Base-by-base conservation (phyloP, 495 filamentous ascomycete species). In the Talaromyces nanjingensis region DNA sequence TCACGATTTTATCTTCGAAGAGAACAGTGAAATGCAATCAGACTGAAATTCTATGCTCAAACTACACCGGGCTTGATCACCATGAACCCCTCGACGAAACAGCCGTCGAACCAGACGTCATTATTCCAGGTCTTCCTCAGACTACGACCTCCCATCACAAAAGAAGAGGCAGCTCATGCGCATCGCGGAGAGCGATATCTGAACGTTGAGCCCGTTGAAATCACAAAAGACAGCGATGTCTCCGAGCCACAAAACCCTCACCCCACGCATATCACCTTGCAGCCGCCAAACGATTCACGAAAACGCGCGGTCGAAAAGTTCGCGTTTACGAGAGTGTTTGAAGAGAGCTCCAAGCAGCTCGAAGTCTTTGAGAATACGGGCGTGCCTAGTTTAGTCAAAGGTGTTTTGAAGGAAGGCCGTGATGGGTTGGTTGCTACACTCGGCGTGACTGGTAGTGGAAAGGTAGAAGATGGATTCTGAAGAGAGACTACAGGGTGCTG, bases 71-170 rank as follows among this genome's bases (percentile, higher is more conserved):
- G 37, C 37, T 42, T 42, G 37, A 42, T n/a, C 47, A n/a, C 34
- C 37, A 79, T 79, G 74, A 71, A 69, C 16, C 65, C 71, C 65
- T 62, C 77, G 20, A 64, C 72, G 52, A 83, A 79, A 72, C 67
- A 76, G 27, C 69, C 80, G 42, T 59, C 55, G 29, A 64, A 27
- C 54, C 81, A 83, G 63, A 74, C 81, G 9, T 84, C 87, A 42
- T 83, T 97, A 24, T 98, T 98, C 72, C 85, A 98, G 72, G 96
- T 98, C 55, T 98, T 88, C 66, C 86, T 98, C 27, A 89, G 94
- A 61, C 80, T 98, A 42, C 88, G 96, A 3, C 96, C 94, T 16
- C 86, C 92, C 6, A 74, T 76, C 49, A 59, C 73, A 31, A 71
- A 70, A 59, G 70, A 74, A 49, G 74, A 73, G 45, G 61, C 72